These are phyloP conservation scores for Nakaseomyces bracarensis DNA, from an alignment of 1,139 yeast species.

Conservation along the genomic window DNA sequence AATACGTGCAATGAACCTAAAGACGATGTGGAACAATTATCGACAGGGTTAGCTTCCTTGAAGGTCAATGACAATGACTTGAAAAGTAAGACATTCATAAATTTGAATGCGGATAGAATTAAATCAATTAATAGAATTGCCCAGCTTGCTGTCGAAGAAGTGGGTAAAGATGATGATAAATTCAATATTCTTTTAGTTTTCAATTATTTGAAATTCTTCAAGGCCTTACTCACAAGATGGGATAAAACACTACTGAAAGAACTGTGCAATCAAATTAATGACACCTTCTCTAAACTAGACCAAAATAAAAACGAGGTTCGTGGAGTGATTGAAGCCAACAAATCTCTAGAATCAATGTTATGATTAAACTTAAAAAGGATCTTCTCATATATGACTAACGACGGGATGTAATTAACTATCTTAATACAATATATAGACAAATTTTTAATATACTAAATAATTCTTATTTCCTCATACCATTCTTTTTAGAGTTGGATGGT, in stretches of 20 bases:
- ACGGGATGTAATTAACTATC: not conserved
- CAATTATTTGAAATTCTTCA: constrained; percentile 22
- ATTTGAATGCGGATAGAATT: constrained; percentile 21
- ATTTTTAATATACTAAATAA: not conserved
- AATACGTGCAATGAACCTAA: not conserved
- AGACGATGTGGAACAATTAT: not conserved
- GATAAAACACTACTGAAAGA: constrained; percentile 17
- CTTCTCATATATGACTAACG: not conserved
- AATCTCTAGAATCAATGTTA: not conserved
- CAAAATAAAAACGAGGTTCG: not conserved
- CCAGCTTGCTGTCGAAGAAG: constrained; percentile 13
- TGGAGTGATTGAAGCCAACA: constrained; percentile 7
- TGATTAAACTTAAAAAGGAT: not conserved
- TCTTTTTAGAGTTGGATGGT: constrained; percentile 36
- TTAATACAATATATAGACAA: not conserved
- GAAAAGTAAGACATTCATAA: constrained; percentile 12
- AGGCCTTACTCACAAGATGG: constrained; percentile 21
- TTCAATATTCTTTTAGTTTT: constrained; percentile 16
- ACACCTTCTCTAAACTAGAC: not conserved
- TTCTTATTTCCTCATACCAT: constrained; percentile 25
- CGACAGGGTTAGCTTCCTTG: constrained; percentile 13
- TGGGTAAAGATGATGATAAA: constrained; percentile 4
- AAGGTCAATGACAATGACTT: constrained; percentile 4
- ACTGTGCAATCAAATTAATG: not conserved
- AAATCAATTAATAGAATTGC: constrained; percentile 19